These are phyloP conservation scores for Mortierella sp. DNA, from an alignment of 371 early-diverging fungal species.

Conservation along the genomic window DNA sequence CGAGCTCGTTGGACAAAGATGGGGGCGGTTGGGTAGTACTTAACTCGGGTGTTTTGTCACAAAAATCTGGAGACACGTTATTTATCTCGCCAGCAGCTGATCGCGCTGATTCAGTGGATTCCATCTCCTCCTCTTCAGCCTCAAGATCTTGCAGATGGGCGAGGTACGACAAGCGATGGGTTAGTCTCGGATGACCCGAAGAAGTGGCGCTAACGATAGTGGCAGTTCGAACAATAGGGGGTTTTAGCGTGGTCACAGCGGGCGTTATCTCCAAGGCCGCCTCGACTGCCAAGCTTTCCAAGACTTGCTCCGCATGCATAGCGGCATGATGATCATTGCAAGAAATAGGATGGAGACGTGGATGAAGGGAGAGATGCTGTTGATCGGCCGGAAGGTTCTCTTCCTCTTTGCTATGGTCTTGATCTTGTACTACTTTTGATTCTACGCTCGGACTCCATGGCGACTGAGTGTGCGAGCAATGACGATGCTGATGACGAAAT, in stretches of 20 bases:
- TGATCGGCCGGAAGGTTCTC: background rate
- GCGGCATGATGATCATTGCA: too few relatives aligned
- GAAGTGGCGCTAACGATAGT: slow-evolving; percentile 23
- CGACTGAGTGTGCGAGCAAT: too few relatives aligned
- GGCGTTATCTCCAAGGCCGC: background rate
- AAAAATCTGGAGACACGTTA: background rate
- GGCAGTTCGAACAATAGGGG: slow-evolving; percentile 1
- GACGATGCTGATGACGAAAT: background rate
- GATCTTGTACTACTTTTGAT: background rate
- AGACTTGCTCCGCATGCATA: background rate
- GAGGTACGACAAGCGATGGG: slow-evolving; percentile 40
- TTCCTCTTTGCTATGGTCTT: background rate
- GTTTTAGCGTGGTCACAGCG: background rate
- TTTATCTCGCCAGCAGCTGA: too few relatives aligned
- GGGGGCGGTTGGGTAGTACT: too few relatives aligned
- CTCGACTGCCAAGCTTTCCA: background rate
- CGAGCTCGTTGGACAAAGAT: too few relatives aligned
- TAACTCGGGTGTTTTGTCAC: too few relatives aligned
- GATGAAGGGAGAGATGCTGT: background rate
- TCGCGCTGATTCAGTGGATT: background rate
- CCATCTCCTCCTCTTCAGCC: slow-evolving; percentile 14
- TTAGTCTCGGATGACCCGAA: slow-evolving; percentile 12
- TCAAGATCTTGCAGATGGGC: slow-evolving; percentile 23
- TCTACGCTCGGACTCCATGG: background rate
- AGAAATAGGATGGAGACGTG: background rate